Conservation (phyloP, 768 basidiomycete genomes). For the Leccinum subgranulosum region DNA sequence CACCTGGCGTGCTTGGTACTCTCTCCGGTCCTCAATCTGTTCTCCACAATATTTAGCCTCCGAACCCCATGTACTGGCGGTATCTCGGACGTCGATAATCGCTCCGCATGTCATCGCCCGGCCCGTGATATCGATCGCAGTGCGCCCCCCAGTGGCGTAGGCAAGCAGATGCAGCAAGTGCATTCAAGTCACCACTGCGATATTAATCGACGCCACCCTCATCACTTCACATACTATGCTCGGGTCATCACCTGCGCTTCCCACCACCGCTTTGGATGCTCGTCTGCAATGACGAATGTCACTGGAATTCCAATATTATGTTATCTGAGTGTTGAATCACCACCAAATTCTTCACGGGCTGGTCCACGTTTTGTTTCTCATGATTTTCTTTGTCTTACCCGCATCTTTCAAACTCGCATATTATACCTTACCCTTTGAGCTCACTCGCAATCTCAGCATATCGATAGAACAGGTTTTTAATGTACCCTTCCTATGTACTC, state of each 20-base stretch:
- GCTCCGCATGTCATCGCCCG: not conserved
- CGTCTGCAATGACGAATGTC: conserved; percentile 2
- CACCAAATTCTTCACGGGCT: conserved; percentile 12
- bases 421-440: conserved; percentile 21
- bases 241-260: conserved; percentile 2
- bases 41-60: conserved; percentile 35
- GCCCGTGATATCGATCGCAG: conserved; percentile 4
- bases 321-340: conserved; percentile 9
- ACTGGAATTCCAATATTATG: not conserved
- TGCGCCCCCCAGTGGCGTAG: not conserved
- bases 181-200: conserved; percentile 1
- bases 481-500: conserved; percentile 26
- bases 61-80: conserved; percentile 43
- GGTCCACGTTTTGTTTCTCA: conserved; percentile 15
- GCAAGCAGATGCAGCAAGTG: not conserved
- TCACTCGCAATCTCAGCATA: conserved; percentile 22
- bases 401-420: conserved; percentile 16
- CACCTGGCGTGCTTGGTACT: not conserved
- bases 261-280: conserved; percentile 6
- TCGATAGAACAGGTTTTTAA: conserved; percentile 26
- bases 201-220: conserved; percentile 2
- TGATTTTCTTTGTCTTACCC: not conserved
- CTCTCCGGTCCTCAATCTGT: not conserved
- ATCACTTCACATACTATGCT: conserved; percentile 1
- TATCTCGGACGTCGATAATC: conserved; percentile 44